A percentile compares a stretch with the other conserved stretches of the same genome.
phyloP scores from a whole-genome alignment of 2,329 filamentous ascomycete species.

The Cercospora citrullina region DNA sequence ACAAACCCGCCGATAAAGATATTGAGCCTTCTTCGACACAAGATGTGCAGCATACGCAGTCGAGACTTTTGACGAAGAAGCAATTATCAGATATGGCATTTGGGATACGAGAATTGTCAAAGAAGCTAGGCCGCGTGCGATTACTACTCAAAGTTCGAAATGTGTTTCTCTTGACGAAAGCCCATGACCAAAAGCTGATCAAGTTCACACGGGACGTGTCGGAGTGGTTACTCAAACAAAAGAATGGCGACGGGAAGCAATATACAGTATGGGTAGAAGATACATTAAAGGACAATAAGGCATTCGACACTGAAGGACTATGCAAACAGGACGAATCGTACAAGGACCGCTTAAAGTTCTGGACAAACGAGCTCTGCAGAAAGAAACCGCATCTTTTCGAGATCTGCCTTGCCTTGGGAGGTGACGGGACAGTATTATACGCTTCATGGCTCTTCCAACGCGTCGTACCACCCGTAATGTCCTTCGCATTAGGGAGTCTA shows the following conservation, averaged over 20 bases:
- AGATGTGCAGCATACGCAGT: conserved; percentile 50
- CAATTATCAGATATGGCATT: conserved; percentile 96
- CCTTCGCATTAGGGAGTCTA: conserved; percentile 85
- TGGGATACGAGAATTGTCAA: conserved; percentile 86
- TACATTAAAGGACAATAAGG: conserved; percentile 67
- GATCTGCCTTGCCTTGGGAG: conserved; percentile 77
- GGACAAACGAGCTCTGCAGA: conserved; percentile 77
- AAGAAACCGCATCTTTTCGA: conserved; percentile 84
- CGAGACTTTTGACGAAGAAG: conserved; percentile 86
- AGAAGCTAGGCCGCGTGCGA: conserved; percentile 78
- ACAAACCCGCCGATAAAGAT: conserved; percentile 46
- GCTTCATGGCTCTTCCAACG: conserved; percentile 96
- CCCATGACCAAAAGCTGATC: conserved; percentile 80
- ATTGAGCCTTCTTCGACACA: conserved; percentile 34
- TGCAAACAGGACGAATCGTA: conserved; percentile 60
- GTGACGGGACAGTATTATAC: conserved; percentile 95
- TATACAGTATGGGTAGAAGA: conserved; percentile 83
- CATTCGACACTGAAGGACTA: conserved; percentile 72
- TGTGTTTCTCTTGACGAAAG: conserved; percentile 88
- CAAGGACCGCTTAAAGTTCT: conserved; percentile 69
- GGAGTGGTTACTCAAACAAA: conserved; percentile 73
- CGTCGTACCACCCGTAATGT: conserved; percentile 88
- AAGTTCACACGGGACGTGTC: conserved; percentile 73
- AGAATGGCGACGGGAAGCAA: conserved; percentile 58
- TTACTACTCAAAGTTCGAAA: conserved; percentile 78